phyloP scores from a whole-genome alignment of 495 filamentous ascomycete genomes.

The Thozetella sp. region DNA sequence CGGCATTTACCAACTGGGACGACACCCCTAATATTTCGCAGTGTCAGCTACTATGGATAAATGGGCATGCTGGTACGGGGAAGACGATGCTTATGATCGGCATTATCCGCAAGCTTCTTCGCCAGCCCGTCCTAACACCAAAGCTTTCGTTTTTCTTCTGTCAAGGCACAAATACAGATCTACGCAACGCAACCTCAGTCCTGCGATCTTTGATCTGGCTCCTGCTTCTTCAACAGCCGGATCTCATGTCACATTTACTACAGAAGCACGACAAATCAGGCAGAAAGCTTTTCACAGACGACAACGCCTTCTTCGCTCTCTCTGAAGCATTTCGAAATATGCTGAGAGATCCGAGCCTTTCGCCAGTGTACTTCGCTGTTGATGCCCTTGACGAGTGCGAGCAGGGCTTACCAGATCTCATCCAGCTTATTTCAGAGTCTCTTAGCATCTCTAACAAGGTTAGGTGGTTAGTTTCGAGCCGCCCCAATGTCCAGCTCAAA shows the following conservation, averaged over 20 bases:
- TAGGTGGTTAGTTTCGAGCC: constrained; percentile 42
- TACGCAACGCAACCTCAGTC: constrained; percentile 30
- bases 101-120: constrained; percentile 34
- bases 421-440: constrained; percentile 13
- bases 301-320: constrained; percentile 32
- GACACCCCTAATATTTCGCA: constrained; percentile 26
- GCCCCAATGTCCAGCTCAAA: constrained; percentile 20
- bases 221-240: constrained; percentile 29
- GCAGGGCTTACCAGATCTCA: constrained; percentile 9
- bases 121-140: constrained; percentile 7
- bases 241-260: constrained; percentile 32
- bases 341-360: constrained; percentile 26
- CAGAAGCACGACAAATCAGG: constrained; percentile 22
- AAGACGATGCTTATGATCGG: constrained; percentile 53
- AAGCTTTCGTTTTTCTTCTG: constrained; percentile 44
- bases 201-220: constrained; percentile 31
- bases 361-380: constrained; percentile 30
- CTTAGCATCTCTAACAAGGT: constrained; percentile 15
- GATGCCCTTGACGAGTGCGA: constrained; percentile 27
- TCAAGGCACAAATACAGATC: constrained; percentile 27
- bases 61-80: constrained; percentile 43
- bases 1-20: constrained; percentile 26
- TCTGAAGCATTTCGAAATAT: constrained; percentile 32
- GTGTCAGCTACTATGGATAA: constrained; percentile 40
- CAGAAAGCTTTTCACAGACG: constrained; percentile 29